Evolutionary conservation across 176 grass and related monocot genomes (phyloP).

Genomic region (Eleusine indica): DNA sequence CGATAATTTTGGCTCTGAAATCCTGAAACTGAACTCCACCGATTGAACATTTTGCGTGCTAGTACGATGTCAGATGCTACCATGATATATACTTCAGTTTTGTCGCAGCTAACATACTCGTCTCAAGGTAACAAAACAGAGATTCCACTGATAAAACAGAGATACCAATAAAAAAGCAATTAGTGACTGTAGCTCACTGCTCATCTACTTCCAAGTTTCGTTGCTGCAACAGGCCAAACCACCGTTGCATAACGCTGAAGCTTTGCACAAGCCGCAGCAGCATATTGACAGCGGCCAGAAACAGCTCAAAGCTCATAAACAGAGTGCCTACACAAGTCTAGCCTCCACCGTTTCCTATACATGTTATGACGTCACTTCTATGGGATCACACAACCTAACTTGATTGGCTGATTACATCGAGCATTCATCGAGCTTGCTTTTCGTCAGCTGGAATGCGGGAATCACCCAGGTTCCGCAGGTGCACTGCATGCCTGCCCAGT

Average conservation of each 20-base stretch:
- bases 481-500: constrained; percentile 91
- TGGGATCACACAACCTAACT: constrained; percentile 4
- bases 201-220: not conserved
- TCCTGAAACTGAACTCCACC: not conserved
- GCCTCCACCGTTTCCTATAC: not conserved
- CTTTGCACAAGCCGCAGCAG: not conserved
- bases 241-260: not conserved
- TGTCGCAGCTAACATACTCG: not conserved
- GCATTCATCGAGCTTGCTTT: constrained; percentile 74
- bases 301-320: not conserved
- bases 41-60: not conserved
- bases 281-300: not conserved
- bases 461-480: constrained; percentile 83
- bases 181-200: not conserved
- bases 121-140: not conserved
- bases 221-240: not conserved
- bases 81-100: not conserved
- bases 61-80: not conserved
- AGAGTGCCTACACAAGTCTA: constrained; percentile 18
- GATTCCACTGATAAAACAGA: not conserved
- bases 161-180: not conserved
- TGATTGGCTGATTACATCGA: constrained; percentile 34
- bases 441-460: constrained; percentile 85
- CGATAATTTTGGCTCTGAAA: not conserved
- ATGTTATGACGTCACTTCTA: constrained; percentile 21